Base-by-base conservation (phyloP, 1,284 basidiomycete genomes). In the Mycena sp. region DNA sequence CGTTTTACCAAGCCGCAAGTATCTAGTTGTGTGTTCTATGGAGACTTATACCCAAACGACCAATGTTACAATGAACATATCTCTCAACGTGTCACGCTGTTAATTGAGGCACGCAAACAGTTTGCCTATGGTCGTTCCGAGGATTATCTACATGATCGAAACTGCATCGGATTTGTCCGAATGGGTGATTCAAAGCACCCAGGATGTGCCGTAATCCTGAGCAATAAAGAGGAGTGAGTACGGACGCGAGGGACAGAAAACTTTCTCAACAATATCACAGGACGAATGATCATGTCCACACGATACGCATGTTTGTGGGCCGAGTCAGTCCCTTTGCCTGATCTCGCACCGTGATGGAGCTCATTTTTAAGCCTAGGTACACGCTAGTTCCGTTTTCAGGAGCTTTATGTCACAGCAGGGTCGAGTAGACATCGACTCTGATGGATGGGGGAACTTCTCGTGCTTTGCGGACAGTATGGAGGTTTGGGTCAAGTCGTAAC, bases 21-120 rank as follows among this genome's bases (percentile, higher is more conserved):
- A 48, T 28, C 40, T 50, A 95, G 93, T 41, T 95, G 95, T 72
- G 88, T 98, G 30, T 98, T 98, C 78, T 95, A 95, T 67, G 95
- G 95, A 9, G 96, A 98, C 77, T 74, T 97, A 25, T 94, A 91
- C 69, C 88, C 87, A 0, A 90, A 91, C 69, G 69, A 79, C 40
- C 87, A 90, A 72, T 87, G 88, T 67, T 91, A 86, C 72, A 80
- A 87, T 67, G 79, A 82, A 62, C 72, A 73, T n/a, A 81, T 82
- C 9, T 81, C 88, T 4, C 72, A 70, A 32, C 83, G 82, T 45
- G 77, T 93, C 45, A 78, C 71, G 54, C 70, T 79, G 28, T 75
- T 94, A 38, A 83, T 93, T 32, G 74, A 80, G 46, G 85, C 81
- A 38, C 87, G 92, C 70, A 86, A 85, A 76, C 75, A 73, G 53